These are phyloP conservation scores for Acanthochlamys bracteata DNA, from an alignment of 106 monocot species.

Conservation along the genomic window DNA sequence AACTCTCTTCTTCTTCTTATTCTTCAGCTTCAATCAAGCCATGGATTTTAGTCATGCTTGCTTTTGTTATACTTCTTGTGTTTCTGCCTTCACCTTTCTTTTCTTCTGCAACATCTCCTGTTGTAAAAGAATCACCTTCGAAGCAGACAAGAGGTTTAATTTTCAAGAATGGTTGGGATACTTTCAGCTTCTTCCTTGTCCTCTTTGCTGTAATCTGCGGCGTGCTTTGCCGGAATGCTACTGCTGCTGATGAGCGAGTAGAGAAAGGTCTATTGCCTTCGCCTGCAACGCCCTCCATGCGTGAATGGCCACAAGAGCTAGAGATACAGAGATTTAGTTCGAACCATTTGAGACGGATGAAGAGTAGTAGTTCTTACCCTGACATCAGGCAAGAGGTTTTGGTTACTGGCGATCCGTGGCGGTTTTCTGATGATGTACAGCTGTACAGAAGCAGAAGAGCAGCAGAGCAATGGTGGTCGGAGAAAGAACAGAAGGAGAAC, in stretches of 20 bases:
- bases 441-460: constrained; percentile 23
- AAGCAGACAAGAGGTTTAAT: no score
- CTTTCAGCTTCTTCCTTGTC: constrained; percentile 23
- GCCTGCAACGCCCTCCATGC: not conserved
- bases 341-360: constrained; percentile 21
- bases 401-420: constrained; percentile 20
- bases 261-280: not conserved
- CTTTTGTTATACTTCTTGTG: constrained; percentile 3
- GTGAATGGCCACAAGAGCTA: not conserved
- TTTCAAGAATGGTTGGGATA: constrained; percentile 34
- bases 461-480: not conserved
- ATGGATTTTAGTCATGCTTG: constrained; percentile 11
- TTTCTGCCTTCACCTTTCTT: constrained; percentile 7
- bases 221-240: constrained; percentile 17
- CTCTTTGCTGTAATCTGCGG: constrained; percentile 33
- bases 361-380: constrained; percentile 62
- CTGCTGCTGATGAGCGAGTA: not conserved
- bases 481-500: constrained; percentile 1
- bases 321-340: not conserved
- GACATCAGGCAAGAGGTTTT: constrained; percentile 38
- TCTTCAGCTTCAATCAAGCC: constrained; percentile 3
- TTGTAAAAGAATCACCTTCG: not conserved
- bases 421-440: constrained; percentile 49
- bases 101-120: not conserved
- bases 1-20: not conserved